These are phyloP conservation scores for Plasmodium adleri DNA, from an alignment of 169 alveolate genomes.

Conservation along the genomic window DNA sequence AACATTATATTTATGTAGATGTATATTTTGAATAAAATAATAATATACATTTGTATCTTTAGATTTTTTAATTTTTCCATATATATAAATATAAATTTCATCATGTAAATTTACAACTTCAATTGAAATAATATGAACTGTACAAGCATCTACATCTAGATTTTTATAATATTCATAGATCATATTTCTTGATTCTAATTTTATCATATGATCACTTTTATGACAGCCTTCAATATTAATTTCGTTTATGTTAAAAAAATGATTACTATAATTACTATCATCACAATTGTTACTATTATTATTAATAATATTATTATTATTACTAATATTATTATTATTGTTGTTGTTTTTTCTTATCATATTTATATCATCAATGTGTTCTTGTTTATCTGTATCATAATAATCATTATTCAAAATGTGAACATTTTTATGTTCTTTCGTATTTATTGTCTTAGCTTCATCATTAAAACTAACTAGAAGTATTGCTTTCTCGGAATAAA, in stretches of 20 bases:
- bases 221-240: constrained; percentile 43
- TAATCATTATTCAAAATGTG: background rate
- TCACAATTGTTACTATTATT: background rate
- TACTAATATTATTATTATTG: background rate
- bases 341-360: background rate
- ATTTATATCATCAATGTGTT: background rate
- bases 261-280: background rate
- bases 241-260: constrained; percentile 26
- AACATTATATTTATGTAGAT: constrained; percentile 38
- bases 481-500: constrained; percentile 55
- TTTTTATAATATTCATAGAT: constrained; percentile 24
- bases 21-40: constrained; percentile 59
- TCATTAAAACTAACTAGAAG: constrained; percentile 34
- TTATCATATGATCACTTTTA: constrained; percentile 32
- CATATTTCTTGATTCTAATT: constrained; percentile 28
- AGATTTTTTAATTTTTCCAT: constrained; percentile 68
- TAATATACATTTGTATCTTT: constrained; percentile 31
- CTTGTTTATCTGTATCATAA: background rate
- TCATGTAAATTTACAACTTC: constrained; percentile 62
- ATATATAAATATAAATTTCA: constrained; percentile 50
- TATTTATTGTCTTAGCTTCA: background rate
- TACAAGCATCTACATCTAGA: constrained; percentile 39
- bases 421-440: background rate
- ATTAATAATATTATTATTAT: background rate
- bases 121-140: constrained; percentile 50